A percentile compares a stretch with the other conserved stretches of the same genome.
Evolutionary conservation across 73 alveolate species (phyloP).

Genomic region (Effrenium voratum): DNA sequence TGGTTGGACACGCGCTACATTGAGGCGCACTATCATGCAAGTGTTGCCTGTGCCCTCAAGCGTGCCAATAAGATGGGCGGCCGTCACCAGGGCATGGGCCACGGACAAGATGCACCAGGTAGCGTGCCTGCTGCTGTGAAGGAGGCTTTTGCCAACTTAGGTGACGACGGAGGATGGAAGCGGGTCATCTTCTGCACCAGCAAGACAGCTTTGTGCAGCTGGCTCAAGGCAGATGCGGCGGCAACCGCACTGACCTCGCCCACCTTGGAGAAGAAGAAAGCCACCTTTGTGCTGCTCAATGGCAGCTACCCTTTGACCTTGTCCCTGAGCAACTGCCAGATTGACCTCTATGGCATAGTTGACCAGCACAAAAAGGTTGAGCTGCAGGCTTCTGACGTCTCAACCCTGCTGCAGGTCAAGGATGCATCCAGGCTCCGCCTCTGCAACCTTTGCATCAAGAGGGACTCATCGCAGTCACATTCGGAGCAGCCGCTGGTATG

Average conservation of each 20-base stretch:
- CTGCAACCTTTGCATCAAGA: not conserved
- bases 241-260: slow-evolving; percentile 15
- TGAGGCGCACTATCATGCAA: slow-evolving; percentile 57
- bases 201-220: slow-evolving; percentile 19
- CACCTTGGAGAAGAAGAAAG: slow-evolving; percentile 29
- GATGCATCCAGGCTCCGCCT: slow-evolving; percentile 21
- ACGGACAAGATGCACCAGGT: slow-evolving; percentile 3
- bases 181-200: slow-evolving; percentile 55
- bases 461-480: not conserved
- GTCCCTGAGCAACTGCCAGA: slow-evolving; percentile 18
- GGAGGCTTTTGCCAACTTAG: slow-evolving; percentile 46
- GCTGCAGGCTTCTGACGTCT: not conserved
- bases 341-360: slow-evolving; percentile 35
- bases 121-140: not conserved
- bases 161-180: slow-evolving; percentile 54
- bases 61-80: slow-evolving; percentile 24
- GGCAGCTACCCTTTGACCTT: not conserved
- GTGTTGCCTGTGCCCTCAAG: slow-evolving; percentile 59
- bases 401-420: not conserved
- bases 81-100: not conserved
- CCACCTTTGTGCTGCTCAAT: slow-evolving; percentile 35
- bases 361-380: not conserved
- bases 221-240: slow-evolving; percentile 47
- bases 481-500: not conserved
- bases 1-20: slow-evolving; percentile 31